Conservation (phyloP, 2,329 filamentous ascomycete species). For the Amauroascus niger region DNA sequence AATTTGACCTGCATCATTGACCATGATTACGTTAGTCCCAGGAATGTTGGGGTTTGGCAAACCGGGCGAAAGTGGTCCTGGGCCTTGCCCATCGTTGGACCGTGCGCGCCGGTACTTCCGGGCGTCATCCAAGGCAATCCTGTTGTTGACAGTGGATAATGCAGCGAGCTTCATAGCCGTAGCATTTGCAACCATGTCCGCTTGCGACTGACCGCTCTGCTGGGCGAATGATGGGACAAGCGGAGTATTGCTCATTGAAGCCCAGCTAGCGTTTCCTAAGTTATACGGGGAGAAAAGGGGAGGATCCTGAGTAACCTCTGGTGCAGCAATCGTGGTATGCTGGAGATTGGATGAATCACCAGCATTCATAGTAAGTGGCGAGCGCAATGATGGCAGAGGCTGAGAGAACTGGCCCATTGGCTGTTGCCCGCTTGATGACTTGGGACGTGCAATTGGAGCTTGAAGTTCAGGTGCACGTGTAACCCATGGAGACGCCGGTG, state of each 20-base stretch:
- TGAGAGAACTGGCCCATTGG: slow-evolving; percentile 93
- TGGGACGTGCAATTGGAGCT: slow-evolving; percentile 54
- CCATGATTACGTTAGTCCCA: slow-evolving; percentile 77
- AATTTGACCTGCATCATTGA: slow-evolving; percentile 85
- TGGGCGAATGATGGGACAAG: slow-evolving; percentile 76
- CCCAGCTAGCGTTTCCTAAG: slow-evolving; percentile 82
- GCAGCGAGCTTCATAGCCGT: slow-evolving; percentile 98
- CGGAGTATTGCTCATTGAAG: slow-evolving; percentile 95
- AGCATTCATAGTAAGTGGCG: slow-evolving; percentile 59
- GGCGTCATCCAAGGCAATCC: slow-evolving; percentile 91
- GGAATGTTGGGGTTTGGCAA: slow-evolving; percentile 54
- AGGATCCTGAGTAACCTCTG: slow-evolving; percentile 60
- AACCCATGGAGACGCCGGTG: slow-evolving; percentile 74
- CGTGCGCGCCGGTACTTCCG: slow-evolving; percentile 88
- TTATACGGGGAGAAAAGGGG: slow-evolving; percentile 75
- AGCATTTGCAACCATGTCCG: slow-evolving; percentile 96
- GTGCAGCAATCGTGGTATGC: slow-evolving; percentile 67
- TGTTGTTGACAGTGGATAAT: slow-evolving; percentile 94
- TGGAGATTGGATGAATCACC: slow-evolving; percentile 63
- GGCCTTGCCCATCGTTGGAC: slow-evolving; percentile 66
- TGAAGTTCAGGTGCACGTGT: slow-evolving; percentile 43
- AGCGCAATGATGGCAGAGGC: slow-evolving; percentile 68
- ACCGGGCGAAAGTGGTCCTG: slow-evolving; percentile 57
- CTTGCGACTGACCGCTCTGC: slow-evolving; percentile 55
- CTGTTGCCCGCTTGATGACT: slow-evolving; percentile 60